phyloP scores from a whole-genome alignment of 225 moss, liverwort and hornwort species.

The Climacium dendroides region DNA sequence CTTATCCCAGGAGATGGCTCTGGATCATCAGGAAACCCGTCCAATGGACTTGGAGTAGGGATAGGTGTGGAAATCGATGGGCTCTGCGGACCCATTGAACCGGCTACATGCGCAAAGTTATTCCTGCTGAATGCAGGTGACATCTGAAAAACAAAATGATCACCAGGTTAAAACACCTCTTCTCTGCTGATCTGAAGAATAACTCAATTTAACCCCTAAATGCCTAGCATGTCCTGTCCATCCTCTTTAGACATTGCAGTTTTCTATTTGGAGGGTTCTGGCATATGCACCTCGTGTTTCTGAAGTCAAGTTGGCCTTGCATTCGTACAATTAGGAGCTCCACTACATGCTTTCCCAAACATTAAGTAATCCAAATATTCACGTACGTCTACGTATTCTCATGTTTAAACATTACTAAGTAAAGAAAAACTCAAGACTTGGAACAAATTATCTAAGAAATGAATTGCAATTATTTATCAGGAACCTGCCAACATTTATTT shows the following conservation, averaged over 20 bases:
- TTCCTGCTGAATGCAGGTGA: neutral
- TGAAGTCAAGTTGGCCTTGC: neutral
- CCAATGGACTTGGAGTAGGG: neutral
- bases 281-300: neutral
- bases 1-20: neutral
- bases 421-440: neutral
- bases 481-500: neutral
- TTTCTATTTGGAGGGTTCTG: neutral
- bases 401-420: neutral
- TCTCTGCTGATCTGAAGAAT: neutral
- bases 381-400: neutral
- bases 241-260: neutral
- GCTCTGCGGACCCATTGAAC: neutral
- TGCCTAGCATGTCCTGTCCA: neutral
- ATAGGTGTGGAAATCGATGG: neutral
- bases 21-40: neutral
- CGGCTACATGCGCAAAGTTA: neutral
- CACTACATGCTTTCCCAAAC: neutral
- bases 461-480: neutral
- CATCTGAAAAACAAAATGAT: constrained; percentile 14
- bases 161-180: neutral
- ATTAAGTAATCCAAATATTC: neutral
- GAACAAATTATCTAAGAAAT: neutral
- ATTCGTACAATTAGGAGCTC: neutral
- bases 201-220: neutral